Base-by-base conservation (phyloP, 192 early-diverging fungal species). In the Lobosporangium transversale region DNA sequence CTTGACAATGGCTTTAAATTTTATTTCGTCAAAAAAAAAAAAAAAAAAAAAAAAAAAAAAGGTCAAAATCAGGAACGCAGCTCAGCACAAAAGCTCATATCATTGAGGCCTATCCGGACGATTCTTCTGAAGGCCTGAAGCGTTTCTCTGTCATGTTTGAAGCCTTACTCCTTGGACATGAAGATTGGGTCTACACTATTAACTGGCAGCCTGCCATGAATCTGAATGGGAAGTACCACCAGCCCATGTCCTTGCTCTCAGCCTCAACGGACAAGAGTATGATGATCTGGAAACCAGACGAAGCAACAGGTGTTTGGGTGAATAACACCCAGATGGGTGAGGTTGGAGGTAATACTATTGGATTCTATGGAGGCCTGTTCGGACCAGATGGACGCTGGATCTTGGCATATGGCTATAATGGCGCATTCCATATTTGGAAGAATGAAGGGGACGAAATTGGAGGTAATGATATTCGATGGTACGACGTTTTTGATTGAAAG, bases 251-350 rank as follows among this genome's bases (percentile, higher is more conserved):
- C 12, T 81, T 99, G 4, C 79, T 95, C 20, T 93, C 95, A 5
- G 90, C 96, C 0, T 97, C 95, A 0, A 92, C 90, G 10, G 97
- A 99, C 78, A 93, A 96, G 78, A 91, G 93, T 18, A 89, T 96
- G 78, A 91, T 98, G 79, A 79, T 95, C 27, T 99, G 97, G 97
- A 78, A 66, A 12, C 94, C 95, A 1, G 94, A 96, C 59, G 42
- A 81, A 2, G 79, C 82, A 14, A 91, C 88, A 26, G 94, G 91
- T 49, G 87, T 95, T 21, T 99, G 97, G 97, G 65, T 93, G 6
- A 90, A 92, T 44, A 86, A 81, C 67, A 87, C 89, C 4, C 93
- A 96, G 51, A 86, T 99, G 10, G 96, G 97, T 26, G 96, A 94
- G 60, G 89, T 95, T 45, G 94, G 94, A 24, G 95, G 94, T 0